Evolutionary conservation across 805 yeast species (phyloP), one percentile per base, ranked within the genome.

Genomic region (Pichia cephalocereana): DNA sequence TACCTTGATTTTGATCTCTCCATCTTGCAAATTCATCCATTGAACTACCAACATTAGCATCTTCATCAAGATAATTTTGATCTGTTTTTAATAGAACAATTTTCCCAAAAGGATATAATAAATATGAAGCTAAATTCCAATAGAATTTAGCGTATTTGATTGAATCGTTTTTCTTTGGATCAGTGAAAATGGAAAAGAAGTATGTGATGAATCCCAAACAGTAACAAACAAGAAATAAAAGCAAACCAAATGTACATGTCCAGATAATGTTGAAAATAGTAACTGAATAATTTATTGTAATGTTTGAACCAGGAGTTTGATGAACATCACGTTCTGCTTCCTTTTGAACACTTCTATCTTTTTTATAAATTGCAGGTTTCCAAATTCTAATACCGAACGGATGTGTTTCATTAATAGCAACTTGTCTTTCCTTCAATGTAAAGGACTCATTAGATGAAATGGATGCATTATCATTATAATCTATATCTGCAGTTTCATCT

Each of bases 351-450:
- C 96, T 86, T 59, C 99, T 80, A 50, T 77, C 76, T 65, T 93
- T 93, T 64, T 93, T 93, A 68, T 93, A 93, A 48, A 93, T 70
- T 2, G 98, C 96, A 1, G 99, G 99, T 61, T 93, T 93, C 99
- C 99, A 93, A 58, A 93, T 87, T 64, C 96, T 83, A 42, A 93
- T 91, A 74, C 99, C 99, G 60, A 93, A 93, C 0, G 99, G 99
- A 70, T 93, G 99, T 6, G 97, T 89, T 46, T 86, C 82, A 62
- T 93, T 93, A 62, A 93, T 93, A 15, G 99, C 99, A 57, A 86
- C 90, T 65, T 93, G 99, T 54, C 97, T 80, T 56, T 90, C 96
- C 51, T 93, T 74, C 47, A 91, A 72, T 6, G 96, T 93, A 62
- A 86, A 83, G 6, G 96, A 84, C 64, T 91, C 97, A 28, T 78